phyloP scores from a whole-genome alignment of 2,329 filamentous ascomycete species.

The Fonsecaea pugnacius region DNA sequence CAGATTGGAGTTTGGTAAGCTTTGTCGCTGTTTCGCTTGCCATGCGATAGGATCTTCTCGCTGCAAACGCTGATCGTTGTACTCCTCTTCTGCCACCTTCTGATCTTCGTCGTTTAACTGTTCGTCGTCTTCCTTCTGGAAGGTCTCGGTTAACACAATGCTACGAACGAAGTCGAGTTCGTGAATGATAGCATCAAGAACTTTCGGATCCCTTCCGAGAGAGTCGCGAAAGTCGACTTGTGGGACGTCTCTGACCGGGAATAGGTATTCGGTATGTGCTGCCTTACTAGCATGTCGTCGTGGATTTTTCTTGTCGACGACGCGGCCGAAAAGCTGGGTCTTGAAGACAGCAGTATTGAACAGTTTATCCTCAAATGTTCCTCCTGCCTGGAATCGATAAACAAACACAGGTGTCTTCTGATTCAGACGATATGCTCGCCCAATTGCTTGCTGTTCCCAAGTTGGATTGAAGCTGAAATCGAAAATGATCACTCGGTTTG shows the following conservation, averaged over 20 bases:
- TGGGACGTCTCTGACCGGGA: conserved; percentile 58
- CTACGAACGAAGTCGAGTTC: conserved; percentile 41
- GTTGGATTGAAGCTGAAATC: conserved; percentile 82
- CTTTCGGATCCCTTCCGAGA: conserved; percentile 61
- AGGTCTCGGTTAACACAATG: conserved; percentile 72
- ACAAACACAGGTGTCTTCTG: conserved; percentile 81
- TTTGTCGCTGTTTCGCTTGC: conserved; percentile 18
- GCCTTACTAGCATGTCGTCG: conserved; percentile 66
- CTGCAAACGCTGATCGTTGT: conserved; percentile 48
- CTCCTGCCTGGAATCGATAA: conserved; percentile 77
- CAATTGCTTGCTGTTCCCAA: conserved; percentile 83
- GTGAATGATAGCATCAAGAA: conserved; percentile 61
- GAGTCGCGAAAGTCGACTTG: conserved; percentile 60
- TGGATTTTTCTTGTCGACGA: conserved; percentile 82
- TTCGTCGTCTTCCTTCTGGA: conserved; percentile 70
- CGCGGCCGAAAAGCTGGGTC: conserved; percentile 73
- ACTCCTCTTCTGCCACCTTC: conserved; percentile 56
- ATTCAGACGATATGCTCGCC: conserved; percentile 81
- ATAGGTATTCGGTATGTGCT: conserved; percentile 58
- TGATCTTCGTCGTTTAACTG: conserved; percentile 65
- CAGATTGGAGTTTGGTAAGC: neutral
- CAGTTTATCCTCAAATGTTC: conserved; percentile 76
- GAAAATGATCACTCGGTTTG: conserved; percentile 84
- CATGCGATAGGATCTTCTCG: conserved; percentile 44
- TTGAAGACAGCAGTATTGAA: conserved; percentile 81